A percentile compares a stretch with the other conserved stretches of the same genome.
Conservation (phyloP, 2,329 filamentous ascomycete species). For the Diaporthe sp. region DNA sequence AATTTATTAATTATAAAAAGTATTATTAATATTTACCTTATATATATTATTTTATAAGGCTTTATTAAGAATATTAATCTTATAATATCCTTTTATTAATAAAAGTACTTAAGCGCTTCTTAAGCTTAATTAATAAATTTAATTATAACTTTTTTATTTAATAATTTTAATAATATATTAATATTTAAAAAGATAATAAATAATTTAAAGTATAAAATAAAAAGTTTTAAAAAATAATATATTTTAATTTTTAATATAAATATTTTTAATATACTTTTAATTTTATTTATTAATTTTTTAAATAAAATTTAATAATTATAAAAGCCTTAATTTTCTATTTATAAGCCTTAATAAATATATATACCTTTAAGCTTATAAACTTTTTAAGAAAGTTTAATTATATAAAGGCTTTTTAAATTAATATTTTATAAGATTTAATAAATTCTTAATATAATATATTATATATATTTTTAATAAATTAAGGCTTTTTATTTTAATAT, state of each 20-base stretch:
- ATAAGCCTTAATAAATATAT: not conserved
- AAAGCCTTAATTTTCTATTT: not conserved
- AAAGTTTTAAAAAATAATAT: too few relatives aligned
- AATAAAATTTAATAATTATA: not conserved
- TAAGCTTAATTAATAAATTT: too few relatives aligned
- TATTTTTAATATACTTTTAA: not conserved
- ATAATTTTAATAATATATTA: too few relatives aligned
- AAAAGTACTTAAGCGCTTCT: accelerated
- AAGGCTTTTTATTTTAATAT: not conserved
- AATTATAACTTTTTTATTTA: too few relatives aligned
- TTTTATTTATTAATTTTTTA: not conserved
- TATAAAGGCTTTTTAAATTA: too few relatives aligned
- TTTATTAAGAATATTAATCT: too few relatives aligned
- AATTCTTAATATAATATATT: not conserved
- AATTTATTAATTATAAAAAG: too few relatives aligned
- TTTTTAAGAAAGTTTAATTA: not conserved
- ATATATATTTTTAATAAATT: not conserved
- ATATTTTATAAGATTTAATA: not conserved
- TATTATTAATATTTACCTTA: too few relatives aligned
- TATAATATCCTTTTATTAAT: too few relatives aligned
- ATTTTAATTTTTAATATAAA: not conserved
- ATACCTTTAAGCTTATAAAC: not conserved
- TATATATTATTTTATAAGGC: too few relatives aligned
- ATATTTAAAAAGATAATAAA: too few relatives aligned
- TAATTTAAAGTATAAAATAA: not conserved